A percentile compares a stretch with the other conserved stretches of the same genome.
These are phyloP conservation scores for Tephrocybe sp. DNA, from an alignment of 768 basidiomycete species.

Conservation along the genomic window DNA sequence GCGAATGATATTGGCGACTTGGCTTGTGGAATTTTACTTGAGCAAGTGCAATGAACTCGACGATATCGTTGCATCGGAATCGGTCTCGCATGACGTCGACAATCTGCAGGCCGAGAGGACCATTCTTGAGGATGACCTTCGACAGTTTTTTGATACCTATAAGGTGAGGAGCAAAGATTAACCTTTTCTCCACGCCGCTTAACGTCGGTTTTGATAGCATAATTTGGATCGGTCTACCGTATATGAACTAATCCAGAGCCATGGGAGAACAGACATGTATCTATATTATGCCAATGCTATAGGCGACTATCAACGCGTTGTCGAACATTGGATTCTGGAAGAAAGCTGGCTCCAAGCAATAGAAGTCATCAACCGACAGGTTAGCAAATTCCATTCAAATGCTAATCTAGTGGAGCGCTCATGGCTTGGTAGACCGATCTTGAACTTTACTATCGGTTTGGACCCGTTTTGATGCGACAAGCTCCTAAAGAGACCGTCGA, in stretches of 20 bases:
- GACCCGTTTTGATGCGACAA: slow-evolving; percentile 82
- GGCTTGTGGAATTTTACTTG: slow-evolving; percentile 97
- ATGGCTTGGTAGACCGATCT: slow-evolving; percentile 59
- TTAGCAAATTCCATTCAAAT: slow-evolving; percentile 30
- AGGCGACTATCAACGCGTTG: slow-evolving; percentile 80
- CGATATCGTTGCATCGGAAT: slow-evolving; percentile 88
- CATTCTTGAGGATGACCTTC: slow-evolving; percentile 90
- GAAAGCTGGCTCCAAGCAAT: slow-evolving; percentile 93
- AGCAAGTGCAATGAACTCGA: slow-evolving; percentile 97
- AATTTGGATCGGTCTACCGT: slow-evolving; percentile 84
- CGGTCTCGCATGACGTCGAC: slow-evolving; percentile 76
- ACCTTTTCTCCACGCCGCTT: background rate
- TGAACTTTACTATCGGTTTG: slow-evolving; percentile 92
- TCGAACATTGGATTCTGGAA: slow-evolving; percentile 90
- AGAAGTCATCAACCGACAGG: slow-evolving; percentile 88
- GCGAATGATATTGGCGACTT: slow-evolving; percentile 96
- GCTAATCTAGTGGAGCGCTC: slow-evolving; percentile 6
- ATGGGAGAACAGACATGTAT: slow-evolving; percentile 92
- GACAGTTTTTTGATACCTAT: slow-evolving; percentile 92
- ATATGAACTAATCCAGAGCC: slow-evolving; percentile 91
- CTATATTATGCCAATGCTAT: slow-evolving; percentile 84
- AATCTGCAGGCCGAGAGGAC: slow-evolving; percentile 78
- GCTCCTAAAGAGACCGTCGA: slow-evolving; percentile 90
- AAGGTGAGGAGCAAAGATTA: slow-evolving; percentile 52
- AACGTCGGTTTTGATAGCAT: slow-evolving; percentile 43